phyloP scores from a whole-genome alignment of 495 filamentous ascomycete species.

The Acidiella bohemica region DNA sequence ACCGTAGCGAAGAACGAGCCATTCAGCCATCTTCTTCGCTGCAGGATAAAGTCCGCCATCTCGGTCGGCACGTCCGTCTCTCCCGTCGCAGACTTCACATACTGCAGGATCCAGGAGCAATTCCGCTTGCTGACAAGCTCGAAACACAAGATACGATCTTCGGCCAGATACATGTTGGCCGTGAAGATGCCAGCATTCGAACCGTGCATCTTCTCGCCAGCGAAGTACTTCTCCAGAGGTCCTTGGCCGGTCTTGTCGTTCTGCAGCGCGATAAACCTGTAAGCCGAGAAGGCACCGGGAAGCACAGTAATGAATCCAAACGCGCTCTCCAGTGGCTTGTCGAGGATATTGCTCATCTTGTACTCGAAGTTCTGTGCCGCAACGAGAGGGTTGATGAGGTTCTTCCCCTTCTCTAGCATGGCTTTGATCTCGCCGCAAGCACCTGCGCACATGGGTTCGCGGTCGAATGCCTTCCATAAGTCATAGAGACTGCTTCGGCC shows the following conservation, averaged over 20 bases:
- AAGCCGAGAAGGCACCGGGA: constrained; percentile 95
- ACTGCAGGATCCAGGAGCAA: constrained; percentile 91
- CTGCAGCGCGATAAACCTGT: constrained; percentile 84
- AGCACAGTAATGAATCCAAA: constrained; percentile 97
- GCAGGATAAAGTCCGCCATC: constrained; percentile 89
- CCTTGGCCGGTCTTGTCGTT: constrained; percentile 91
- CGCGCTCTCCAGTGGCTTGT: constrained; percentile 93
- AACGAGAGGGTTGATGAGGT: constrained; percentile 84
- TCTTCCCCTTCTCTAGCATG: constrained; percentile 79
- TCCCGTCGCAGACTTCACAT: constrained; percentile 90
- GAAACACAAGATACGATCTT: constrained; percentile 98
- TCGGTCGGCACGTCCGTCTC: constrained; percentile 97
- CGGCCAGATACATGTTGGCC: constrained; percentile 98
- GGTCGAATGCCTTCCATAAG: constrained; percentile 96
- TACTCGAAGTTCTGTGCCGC: constrained; percentile 99
- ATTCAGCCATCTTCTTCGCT: constrained; percentile 95
- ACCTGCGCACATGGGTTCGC: constrained; percentile 92
- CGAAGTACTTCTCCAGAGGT: constrained; percentile 92
- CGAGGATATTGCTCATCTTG: constrained; percentile 99
- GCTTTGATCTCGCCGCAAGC: constrained; percentile 99
- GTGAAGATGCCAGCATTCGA: constrained; percentile 93
- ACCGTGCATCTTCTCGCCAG: constrained; percentile 95
- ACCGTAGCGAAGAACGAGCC: constrained; percentile 97
- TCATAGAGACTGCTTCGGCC: constrained; percentile 90
- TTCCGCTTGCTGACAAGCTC: constrained; percentile 96